phyloP scores from a whole-genome alignment of 2,329 filamentous ascomycete species.

The Cytospora piceae region DNA sequence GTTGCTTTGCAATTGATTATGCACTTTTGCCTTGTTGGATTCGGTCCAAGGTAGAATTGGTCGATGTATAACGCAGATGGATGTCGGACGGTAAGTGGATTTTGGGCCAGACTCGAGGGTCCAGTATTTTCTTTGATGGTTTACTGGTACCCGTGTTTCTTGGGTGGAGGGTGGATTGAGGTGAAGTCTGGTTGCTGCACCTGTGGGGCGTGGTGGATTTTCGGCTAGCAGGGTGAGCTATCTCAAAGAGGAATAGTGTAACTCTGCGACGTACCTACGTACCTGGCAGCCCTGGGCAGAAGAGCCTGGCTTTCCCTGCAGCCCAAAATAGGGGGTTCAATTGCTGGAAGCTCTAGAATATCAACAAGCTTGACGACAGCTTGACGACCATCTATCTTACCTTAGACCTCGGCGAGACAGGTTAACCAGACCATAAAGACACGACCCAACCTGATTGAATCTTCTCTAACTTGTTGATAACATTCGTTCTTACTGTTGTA shows the following conservation, averaged over 20 bases:
- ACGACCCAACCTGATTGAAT: not conserved
- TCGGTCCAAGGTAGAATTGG: not conserved
- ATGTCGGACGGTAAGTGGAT: too few relatives aligned
- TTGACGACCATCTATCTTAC: conserved; percentile 7
- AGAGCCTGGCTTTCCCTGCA: conserved; percentile 21
- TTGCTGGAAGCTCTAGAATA: conserved; percentile 19
- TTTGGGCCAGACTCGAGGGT: not conserved
- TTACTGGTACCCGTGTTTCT: not conserved
- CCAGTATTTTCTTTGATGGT: not conserved
- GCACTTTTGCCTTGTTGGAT: not conserved
- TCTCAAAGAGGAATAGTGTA: not conserved
- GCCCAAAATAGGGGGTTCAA: conserved; percentile 20
- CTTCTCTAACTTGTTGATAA: not conserved
- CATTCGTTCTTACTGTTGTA: not conserved
- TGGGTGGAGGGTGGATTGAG: not conserved
- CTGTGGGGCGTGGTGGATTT: conserved; percentile 1
- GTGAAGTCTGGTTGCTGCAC: conserved; percentile 3
- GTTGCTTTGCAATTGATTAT: not conserved
- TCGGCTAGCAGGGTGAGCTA: not conserved
- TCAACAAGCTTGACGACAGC: conserved; percentile 14
- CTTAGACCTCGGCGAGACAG: conserved; percentile 8
- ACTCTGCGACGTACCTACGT: not conserved
- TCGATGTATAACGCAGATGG: not conserved
- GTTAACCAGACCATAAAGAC: not conserved
- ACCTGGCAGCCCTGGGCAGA: not conserved